Evolutionary conservation across 805 yeast species (phyloP), one percentile per base, ranked within the genome.

Genomic region (Komagataella kurtzmanii): DNA sequence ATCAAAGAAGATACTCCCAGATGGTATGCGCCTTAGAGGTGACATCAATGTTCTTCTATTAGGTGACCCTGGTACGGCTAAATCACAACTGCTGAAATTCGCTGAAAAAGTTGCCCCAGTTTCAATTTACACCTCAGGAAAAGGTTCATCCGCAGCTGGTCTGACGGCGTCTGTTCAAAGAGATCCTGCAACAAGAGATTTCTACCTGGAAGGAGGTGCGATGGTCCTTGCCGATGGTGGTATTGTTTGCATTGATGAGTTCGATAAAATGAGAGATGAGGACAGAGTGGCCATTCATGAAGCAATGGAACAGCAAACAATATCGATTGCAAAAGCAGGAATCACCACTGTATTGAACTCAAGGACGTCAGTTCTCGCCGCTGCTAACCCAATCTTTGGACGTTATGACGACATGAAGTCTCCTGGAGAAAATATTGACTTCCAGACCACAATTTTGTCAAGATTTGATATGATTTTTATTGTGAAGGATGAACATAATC

Each of bases 161-260:
- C 77, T 93, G 67, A 93, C 99, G 1, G 99, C 99, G 0, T 85
- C 96, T 17, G 98, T 93, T 17, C 99, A 91, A 70, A 77, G 97
- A 65, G 98, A 93, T 65, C 75, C 88, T 1, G 72, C 74, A 21
- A 86, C 97, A 0, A 73, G 96, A 56, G 99, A 93, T 59, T 93
- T 91, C 65, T 91, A 87, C 65, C 72, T 93, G 51, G 99, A 93
- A 76, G 99, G 99, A 54, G 99, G 99, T 68, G 99, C 99, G 7
- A 90, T 93, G 97, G 99, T 93, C n/a, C 73, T 93, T 50, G 99
- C 99, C 0, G 99, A 93, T 70, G 98, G 98, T 45, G 99, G 99
- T 57, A 97, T 93, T 50, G 97, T 91, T 49, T 93, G 98, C 76
- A 93, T 93, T 62, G 99, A 93, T 73, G 99, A 93, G 75, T 93